Percentiles rank a stretch among this genome's conserved stretches.
These are phyloP conservation scores for Symbiodinium pilosum DNA, from an alignment of 73 alveolate species.

Conservation along the genomic window DNA sequence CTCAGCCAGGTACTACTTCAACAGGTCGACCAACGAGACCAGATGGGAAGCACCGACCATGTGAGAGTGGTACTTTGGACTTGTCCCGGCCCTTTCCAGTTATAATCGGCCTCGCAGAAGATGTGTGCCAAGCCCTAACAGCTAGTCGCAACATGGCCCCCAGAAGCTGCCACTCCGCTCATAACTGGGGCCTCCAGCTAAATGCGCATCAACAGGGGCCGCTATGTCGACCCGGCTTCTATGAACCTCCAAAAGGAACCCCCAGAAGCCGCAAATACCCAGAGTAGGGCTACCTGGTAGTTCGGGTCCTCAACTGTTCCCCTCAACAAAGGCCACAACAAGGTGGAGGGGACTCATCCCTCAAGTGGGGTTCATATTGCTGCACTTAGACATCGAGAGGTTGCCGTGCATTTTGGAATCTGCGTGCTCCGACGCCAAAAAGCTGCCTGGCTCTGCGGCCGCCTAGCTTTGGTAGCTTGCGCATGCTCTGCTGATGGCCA, in stretches of 20 bases:
- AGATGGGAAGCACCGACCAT: slow-evolving; percentile 86
- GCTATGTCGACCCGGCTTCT: slow-evolving; percentile 21
- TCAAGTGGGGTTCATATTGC: slow-evolving; percentile 14
- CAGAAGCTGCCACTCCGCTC: no score
- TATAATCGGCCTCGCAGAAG: no score
- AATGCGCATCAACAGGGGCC: slow-evolving; percentile 16
- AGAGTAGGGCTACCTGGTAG: no score
- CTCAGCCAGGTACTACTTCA: slow-evolving; percentile 23
- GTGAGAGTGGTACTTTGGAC: slow-evolving; percentile 19
- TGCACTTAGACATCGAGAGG: slow-evolving; percentile 10
- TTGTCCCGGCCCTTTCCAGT: slow-evolving; percentile 16
- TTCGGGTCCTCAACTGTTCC: no score
- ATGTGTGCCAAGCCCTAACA: no score
- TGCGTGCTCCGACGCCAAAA: not conserved
- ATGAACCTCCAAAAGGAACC: slow-evolving; percentile 15
- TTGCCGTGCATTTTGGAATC: slow-evolving; percentile 23
- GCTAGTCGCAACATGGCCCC: no score
- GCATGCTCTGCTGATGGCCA: no score
- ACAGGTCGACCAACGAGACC: slow-evolving; percentile 38
- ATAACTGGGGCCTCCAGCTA: not conserved
- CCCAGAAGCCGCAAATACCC: no score
- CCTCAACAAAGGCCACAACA: no score
- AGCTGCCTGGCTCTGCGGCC: no score
- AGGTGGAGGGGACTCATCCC: not conserved
- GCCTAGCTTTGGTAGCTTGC: no score